Evolutionary conservation across 352 stramenopile genomes (phyloP), one percentile per base, ranked within the genome.

Genomic region (Phytophthora pistaciae): DNA sequence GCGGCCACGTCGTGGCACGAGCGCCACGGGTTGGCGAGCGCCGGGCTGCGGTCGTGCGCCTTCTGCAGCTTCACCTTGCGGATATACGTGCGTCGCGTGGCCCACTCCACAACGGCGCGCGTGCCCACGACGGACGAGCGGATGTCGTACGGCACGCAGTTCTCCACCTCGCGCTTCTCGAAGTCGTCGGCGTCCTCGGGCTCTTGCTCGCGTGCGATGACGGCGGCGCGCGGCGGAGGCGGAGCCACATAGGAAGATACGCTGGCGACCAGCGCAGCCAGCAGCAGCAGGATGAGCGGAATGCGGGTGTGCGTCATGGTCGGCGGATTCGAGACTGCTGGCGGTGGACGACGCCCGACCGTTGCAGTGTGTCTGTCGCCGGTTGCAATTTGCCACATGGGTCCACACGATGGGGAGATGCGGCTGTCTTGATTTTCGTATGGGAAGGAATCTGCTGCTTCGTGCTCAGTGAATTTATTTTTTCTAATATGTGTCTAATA

Each of bases 81-180:
- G 56, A 94, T 90, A 65, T 92, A 93, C 7, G 88, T 93, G 46
- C 88, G 78, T 29, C 82, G 77, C 48, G 87, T 93, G 33, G 80
- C 71, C 85, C 88, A 95, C 72, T 93, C 85, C 33, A 95, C 77
- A 0, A 93, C 76, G 6, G 74, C 86, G 21, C 76, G 75, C 9
- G 63, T 64, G 52, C 78, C 84, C n/a, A 92, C 57, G 20, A 88
- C 63, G 57, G 87, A 92, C 48, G 87, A 94, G 44, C 79, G 81
- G 48, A 95, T 89, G 74, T 92, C 81, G 75, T 91, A 90, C n/a
- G 87, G 88, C 64, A 93, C 87, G 71, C 87, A 95, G 77, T 95
- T 95, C 71, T 95, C 88, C 53, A 95, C 77, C 73, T 92, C 84
- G 65, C 82, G 83, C 85, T 93, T 91, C 52, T 88, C 74, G 64